Evolutionary conservation across 2,329 filamentous ascomycete genomes (phyloP), one percentile per base, ranked within the genome.

Genomic region (Monosporascus sp.): DNA sequence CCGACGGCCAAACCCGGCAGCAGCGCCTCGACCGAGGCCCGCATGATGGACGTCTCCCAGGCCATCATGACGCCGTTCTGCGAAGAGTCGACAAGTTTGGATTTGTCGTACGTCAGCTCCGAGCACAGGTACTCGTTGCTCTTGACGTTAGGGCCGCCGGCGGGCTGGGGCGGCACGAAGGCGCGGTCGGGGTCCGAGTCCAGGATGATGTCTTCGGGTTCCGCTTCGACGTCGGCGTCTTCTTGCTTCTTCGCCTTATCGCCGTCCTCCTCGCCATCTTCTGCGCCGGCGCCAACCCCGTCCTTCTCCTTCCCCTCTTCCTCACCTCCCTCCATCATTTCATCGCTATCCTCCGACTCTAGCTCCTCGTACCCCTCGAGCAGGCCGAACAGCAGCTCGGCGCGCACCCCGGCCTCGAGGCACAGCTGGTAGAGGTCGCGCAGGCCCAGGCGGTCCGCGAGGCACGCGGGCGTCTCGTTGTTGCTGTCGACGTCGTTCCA

Each of bases 401-500:
- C 93, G 50, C 93, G 80, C 52, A 96, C 89, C 17, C 94, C 94
- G 2, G 93, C 93, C 66, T 93, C 89, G 7, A 97, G 88, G 67
- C 93, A 89, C 53, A 91, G 71, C 41, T 87, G 82, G 67, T 99
- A 97, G 37, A 97, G 73, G 49, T 83, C 79, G 51, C 72, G 78
- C 62, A 89, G 75, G 0, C 88, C 87, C 24, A 97, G 68, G 25
- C 83, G 75, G 54, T 79, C 77, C 8, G 94, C 94, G 44, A 97
- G 75, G 68, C 93, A 97, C 7, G 91, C 94, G 0, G 94, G 91
- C 3, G 94, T 97, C 77, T 97, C 93, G 63, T 90, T 82, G 62
- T 89, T 87, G 60, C 77, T 74, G 70, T 97, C 90, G 52, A 97
- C 77, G 68, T 97, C 92, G 73, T 99, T 99, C 94, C 94, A 99